Evolutionary conservation across 805 yeast genomes (phyloP).

Genomic region (Wickerhamomyces strasburgensis): DNA sequence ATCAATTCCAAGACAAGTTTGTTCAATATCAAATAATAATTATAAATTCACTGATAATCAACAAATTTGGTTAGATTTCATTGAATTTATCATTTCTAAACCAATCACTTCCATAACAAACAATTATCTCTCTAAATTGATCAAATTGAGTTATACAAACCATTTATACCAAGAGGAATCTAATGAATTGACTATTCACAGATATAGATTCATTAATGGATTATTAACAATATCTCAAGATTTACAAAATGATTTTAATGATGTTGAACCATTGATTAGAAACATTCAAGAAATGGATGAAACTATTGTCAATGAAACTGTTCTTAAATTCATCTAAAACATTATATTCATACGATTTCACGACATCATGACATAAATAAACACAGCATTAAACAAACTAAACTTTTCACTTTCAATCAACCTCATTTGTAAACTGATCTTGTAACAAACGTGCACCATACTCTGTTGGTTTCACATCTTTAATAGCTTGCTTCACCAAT

Average conservation of each 20-base stretch:
- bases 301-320: conserved; percentile 10
- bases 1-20: conserved; percentile 14
- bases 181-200: conserved; percentile 13
- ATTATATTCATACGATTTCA: conserved; percentile 18
- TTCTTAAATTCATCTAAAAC: conserved; percentile 16
- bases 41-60: conserved; percentile 11
- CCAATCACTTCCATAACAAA: conserved; percentile 7
- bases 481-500: conserved; percentile 26
- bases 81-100: conserved; percentile 5
- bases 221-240: conserved; percentile 6
- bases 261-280: conserved; percentile 1
- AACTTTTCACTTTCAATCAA: too few relatives aligned
- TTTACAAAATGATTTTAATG: conserved; percentile 4
- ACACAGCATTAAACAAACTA: too few relatives aligned
- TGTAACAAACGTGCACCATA: conserved; percentile 30
- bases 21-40: conserved; percentile 10
- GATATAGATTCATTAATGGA: conserved; percentile 14
- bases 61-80: conserved; percentile 5
- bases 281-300: conserved; percentile 32
- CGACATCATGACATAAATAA: too few relatives aligned
- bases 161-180: conserved; percentile 5
- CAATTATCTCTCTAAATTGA: conserved; percentile 7
- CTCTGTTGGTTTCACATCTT: conserved; percentile 30
- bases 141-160: conserved; percentile 8
- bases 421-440: conserved; percentile 31